Conservation (phyloP, 768 basidiomycete genomes). For the Psilocybe sp. region DNA sequence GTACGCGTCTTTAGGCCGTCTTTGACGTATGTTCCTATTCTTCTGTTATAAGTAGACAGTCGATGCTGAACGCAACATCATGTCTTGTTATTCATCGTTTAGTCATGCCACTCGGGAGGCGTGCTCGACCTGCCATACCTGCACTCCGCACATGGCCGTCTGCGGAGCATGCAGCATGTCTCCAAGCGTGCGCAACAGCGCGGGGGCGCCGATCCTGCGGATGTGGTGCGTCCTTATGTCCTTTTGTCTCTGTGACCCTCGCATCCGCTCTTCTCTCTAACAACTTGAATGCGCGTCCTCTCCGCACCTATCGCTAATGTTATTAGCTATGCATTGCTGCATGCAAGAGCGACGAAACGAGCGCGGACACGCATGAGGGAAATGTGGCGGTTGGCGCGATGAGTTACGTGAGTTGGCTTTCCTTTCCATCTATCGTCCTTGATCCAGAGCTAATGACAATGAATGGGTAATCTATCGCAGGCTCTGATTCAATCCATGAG, state of each 20-base stretch:
- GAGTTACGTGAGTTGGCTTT: conserved; percentile 58
- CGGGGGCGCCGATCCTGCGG: conserved; percentile 62
- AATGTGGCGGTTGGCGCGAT: conserved; percentile 74
- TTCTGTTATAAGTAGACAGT: neutral
- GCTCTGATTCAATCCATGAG: conserved; percentile 57
- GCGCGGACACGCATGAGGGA: conserved; percentile 65
- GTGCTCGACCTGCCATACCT: conserved; percentile 50
- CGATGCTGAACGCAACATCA: neutral
- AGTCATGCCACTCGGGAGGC: conserved; percentile 51
- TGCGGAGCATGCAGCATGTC: conserved; percentile 41
- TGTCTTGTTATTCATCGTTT: conserved; percentile 17
- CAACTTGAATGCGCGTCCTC: too few species aligned
- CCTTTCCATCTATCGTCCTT: neutral
- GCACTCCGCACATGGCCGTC: conserved; percentile 56
- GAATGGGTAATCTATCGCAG: conserved; percentile 29
- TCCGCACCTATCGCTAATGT: too few species aligned
- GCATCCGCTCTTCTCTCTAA: too few species aligned
- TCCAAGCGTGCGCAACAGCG: conserved; percentile 26
- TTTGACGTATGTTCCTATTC: conserved; percentile 41
- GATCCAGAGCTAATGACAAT: neutral
- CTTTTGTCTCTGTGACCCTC: too few species aligned
- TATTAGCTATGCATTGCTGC: conserved; percentile 68
- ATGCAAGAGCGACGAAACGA: conserved; percentile 70
- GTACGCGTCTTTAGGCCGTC: conserved; percentile 47
- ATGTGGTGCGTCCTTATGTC: conserved; percentile 47